phyloP scores from a whole-genome alignment of 176 grass and related monocot species.

The Chloris gayana region DNA sequence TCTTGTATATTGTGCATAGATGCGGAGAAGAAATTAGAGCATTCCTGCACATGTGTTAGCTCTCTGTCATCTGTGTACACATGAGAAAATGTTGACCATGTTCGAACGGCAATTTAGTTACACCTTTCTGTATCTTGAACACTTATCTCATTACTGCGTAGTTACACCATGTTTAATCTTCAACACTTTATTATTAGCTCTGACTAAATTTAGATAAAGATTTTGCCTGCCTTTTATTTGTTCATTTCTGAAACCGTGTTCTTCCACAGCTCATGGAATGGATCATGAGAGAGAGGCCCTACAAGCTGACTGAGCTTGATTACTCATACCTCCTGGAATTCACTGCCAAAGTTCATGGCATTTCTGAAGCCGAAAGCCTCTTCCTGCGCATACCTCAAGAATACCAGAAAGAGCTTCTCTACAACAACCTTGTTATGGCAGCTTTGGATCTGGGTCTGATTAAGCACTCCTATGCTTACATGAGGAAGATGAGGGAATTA shows the following conservation, averaged over 20 bases:
- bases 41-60: background rate
- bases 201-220: background rate
- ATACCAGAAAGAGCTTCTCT: slow-evolving; percentile 84
- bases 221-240: background rate
- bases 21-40: background rate
- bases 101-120: background rate
- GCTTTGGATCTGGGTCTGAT: slow-evolving; percentile 69
- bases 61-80: background rate
- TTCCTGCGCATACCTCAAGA: slow-evolving; percentile 70
- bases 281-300: slow-evolving; percentile 94
- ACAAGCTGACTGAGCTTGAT: slow-evolving; percentile 87
- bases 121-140: background rate
- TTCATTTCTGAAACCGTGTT: slow-evolving; percentile 4
- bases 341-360: slow-evolving; percentile 83
- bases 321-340: slow-evolving; percentile 94
- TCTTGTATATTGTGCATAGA: background rate
- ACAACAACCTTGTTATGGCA: slow-evolving; percentile 89
- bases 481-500: slow-evolving; percentile 92
- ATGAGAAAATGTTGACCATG: background rate
- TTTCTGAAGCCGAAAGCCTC: slow-evolving; percentile 77
- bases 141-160: background rate
- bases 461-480: slow-evolving; percentile 87
- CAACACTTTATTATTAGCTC: background rate
- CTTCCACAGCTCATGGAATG: slow-evolving; percentile 83
- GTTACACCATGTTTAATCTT: background rate